Evolutionary conservation across 202 grass and related monocot genomes (phyloP).

Genomic region (Hordeum pubiflorum): DNA sequence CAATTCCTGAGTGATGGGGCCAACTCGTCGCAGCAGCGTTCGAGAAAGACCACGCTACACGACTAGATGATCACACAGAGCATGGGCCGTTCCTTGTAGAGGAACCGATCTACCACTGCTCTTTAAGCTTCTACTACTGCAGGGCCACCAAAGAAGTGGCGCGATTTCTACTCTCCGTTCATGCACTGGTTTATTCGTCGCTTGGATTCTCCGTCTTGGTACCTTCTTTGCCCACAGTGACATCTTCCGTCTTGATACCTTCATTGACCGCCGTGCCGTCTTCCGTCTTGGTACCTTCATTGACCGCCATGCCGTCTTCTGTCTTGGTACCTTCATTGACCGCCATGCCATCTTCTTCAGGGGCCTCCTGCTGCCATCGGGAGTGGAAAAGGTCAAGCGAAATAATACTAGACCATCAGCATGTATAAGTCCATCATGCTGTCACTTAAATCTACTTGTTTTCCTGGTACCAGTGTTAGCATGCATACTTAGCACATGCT

Average conservation of each 20-base stretch:
- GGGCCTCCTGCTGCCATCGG: slow-evolving; percentile 17
- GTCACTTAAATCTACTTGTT: background rate
- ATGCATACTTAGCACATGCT: background rate
- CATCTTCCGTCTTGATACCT: too few relatives aligned
- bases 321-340: background rate
- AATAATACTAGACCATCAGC: background rate
- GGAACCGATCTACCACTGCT: background rate
- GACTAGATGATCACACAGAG: background rate
- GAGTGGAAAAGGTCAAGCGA: background rate
- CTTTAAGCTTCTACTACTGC: slow-evolving; percentile 13
- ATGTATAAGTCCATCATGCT: background rate
- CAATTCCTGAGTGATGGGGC: background rate
- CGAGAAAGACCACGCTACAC: background rate
- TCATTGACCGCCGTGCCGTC: background rate
- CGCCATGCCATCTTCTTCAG: background rate
- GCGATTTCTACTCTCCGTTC: background rate
- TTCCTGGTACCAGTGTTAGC: background rate
- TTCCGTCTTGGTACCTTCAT: background rate
- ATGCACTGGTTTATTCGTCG: background rate
- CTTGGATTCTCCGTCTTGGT: background rate
- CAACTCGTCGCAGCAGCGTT: background rate
- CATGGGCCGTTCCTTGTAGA: background rate
- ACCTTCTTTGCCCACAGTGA: background rate
- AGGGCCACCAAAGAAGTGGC: background rate
- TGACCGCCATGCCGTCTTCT: background rate